Evolutionary conservation across 2,329 filamentous ascomycete genomes (phyloP).

Genomic region (Xylariaceae sp.): DNA sequence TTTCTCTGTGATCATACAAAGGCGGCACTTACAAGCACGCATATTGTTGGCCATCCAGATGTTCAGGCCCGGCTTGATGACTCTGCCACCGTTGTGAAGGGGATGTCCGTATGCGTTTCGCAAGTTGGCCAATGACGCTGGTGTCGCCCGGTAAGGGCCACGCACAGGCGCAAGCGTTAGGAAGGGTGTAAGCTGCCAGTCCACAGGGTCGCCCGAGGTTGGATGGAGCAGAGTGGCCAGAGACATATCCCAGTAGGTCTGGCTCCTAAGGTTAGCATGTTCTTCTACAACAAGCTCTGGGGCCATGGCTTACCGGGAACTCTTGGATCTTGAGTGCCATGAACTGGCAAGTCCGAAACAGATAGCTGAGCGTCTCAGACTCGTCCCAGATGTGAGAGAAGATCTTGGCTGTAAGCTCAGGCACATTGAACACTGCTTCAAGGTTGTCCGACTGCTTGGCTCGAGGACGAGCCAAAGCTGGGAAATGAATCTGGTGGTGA

Average conservation of each 20-base stretch:
- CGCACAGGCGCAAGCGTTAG: too few species aligned
- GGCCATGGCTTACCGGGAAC: conserved; percentile 15
- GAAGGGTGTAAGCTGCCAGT: too few species aligned
- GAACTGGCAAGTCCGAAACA: conserved; percentile 15
- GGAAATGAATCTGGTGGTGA: too few species aligned
- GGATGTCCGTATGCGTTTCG: neutral
- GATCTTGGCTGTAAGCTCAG: conserved; percentile 13
- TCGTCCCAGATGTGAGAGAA: conserved; percentile 7
- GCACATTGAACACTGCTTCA: conserved; percentile 5
- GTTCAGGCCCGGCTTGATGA: neutral
- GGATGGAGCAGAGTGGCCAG: too few species aligned
- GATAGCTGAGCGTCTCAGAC: conserved; percentile 14
- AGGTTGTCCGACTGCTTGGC: conserved; percentile 9
- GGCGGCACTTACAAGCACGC: neutral
- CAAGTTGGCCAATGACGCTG: neutral
- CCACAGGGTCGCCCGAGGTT: too few species aligned
- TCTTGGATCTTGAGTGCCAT: conserved; percentile 7
- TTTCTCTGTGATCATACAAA: too few species aligned
- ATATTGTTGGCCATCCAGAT: neutral
- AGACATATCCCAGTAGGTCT: too few species aligned
- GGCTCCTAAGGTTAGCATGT: too few species aligned
- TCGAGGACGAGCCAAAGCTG: conserved; percentile 1
- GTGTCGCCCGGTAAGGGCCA: neutral
- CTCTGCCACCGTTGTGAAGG: neutral
- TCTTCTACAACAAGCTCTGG: too few species aligned